A percentile compares a stretch with the other conserved stretches of the same genome.
These are phyloP conservation scores for Kokia cookei DNA, from an alignment of 441 rosid species.

Conservation along the genomic window DNA sequence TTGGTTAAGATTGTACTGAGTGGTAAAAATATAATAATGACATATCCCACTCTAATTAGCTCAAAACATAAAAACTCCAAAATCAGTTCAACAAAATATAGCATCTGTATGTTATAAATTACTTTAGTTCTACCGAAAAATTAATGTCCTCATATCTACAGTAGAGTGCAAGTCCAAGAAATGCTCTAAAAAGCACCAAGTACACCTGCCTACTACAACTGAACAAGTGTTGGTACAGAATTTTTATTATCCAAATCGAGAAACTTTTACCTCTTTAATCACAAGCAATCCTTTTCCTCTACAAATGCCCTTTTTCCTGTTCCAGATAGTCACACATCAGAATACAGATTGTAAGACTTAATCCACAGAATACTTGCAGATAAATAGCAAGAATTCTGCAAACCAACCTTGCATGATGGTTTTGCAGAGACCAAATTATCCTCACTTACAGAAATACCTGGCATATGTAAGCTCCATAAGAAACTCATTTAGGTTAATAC, in stretches of 20 bases:
- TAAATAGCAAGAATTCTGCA: background rate
- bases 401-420: background rate
- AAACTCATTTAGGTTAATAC: background rate
- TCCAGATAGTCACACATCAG: slow-evolving; percentile 4
- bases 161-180: background rate
- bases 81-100: background rate
- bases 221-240: background rate
- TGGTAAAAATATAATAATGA: background rate
- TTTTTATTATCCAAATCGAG: background rate
- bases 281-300: background rate
- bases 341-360: background rate
- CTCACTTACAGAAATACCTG: background rate
- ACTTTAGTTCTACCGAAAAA: background rate
- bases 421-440: background rate
- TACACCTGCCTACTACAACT: background rate
- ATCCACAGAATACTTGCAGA: background rate
- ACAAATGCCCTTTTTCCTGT: background rate
- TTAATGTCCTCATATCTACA: background rate
- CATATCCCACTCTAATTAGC: background rate
- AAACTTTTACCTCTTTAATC: background rate
- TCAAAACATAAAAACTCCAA: background rate
- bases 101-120: background rate
- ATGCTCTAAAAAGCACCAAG: background rate
- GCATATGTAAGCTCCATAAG: background rate
- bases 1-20: background rate